Base-by-base conservation (phyloP, 2,329 filamentous ascomycete species). In the Xylariaceae sp. region DNA sequence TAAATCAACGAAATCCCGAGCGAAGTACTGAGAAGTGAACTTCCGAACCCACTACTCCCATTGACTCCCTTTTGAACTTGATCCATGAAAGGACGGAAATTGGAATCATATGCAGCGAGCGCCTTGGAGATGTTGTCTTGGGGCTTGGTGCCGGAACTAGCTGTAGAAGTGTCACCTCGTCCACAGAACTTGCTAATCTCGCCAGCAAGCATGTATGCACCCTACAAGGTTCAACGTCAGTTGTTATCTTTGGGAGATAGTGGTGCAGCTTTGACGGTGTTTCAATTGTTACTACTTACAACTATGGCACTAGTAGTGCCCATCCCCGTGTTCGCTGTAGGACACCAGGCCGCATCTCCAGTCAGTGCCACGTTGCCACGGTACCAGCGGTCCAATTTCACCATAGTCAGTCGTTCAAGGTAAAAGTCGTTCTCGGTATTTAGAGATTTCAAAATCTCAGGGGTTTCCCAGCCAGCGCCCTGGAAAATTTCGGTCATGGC, bases 281-380 rank as follows among this genome's bases (percentile, higher is more conserved):
- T 28, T 28, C 22, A 28, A 7, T 28, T 28, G 4, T 7, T 28
- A 28, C n/a, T 28, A 28, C 22, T 28, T 28, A 28, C 22, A 3
- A 74, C 62, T 1, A 79, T 56, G 1, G 70, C 69, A 3, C 65
- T 54, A 0, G 69, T 69, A 0, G 74, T 76, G 3, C 75, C 75
- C 69, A 74, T 72, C 0, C 77, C 77, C 3, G 73, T 74, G 7
- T 69, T 61, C 2, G 72, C 69, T 2, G 73, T 70, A 0, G 75
- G 74, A 33, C 69, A 71, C 58, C 71, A 74, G 1, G 68, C 78
- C 5, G 80, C 76, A 47, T 83, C 79, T 0, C 78, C 80, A 1
- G 81, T 58, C 1, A 80, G 63, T 1, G 70, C 71, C n/a, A 80
- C 71, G 0, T 75, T 74, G 0, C 74, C 72, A 0, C 66, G 66